phyloP scores from a whole-genome alignment of 495 filamentous ascomycete genomes.

The Podospora sp. region DNA sequence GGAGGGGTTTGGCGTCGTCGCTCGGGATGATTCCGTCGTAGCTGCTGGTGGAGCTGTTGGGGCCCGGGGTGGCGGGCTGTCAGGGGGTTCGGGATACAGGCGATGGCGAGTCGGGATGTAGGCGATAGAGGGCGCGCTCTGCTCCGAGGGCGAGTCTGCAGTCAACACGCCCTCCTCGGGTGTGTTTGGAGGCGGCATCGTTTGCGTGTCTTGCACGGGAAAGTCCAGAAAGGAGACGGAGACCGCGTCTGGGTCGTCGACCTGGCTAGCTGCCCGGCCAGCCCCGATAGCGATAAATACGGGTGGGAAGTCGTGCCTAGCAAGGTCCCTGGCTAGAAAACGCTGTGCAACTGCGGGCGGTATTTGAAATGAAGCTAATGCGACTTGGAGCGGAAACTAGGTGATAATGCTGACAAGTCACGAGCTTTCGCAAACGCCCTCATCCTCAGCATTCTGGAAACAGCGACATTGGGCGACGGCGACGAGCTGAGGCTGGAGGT shows the following conservation, averaged over 20 bases:
- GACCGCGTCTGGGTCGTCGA: not conserved
- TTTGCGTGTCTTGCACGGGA: not conserved
- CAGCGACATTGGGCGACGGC: not conserved
- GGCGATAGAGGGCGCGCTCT: not conserved
- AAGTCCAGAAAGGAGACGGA: not conserved
- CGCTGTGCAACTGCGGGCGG: not conserved
- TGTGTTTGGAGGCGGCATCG: constrained; percentile 20
- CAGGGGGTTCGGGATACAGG: constrained; percentile 10
- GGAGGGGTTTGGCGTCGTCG: constrained; percentile 16
- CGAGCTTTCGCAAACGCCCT: not conserved
- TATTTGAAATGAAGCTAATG: not conserved
- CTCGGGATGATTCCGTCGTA: constrained; percentile 16
- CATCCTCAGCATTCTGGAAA: not conserved
- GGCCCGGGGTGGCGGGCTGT: constrained; percentile 13
- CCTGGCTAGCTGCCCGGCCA: not conserved
- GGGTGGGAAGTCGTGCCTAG: not conserved
- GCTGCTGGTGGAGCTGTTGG: constrained; percentile 16
- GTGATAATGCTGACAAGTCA: not conserved
- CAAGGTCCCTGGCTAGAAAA: not conserved
- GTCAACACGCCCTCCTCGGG: constrained; percentile 25
- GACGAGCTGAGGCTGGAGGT: not conserved
- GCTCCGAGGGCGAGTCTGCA: not conserved
- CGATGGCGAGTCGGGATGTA: constrained; percentile 7
- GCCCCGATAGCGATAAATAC: not conserved
- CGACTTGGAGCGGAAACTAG: not conserved